These are phyloP conservation scores for Coelastrella sp. DNA, from an alignment of 139 green algal genomes.

Conservation along the genomic window DNA sequence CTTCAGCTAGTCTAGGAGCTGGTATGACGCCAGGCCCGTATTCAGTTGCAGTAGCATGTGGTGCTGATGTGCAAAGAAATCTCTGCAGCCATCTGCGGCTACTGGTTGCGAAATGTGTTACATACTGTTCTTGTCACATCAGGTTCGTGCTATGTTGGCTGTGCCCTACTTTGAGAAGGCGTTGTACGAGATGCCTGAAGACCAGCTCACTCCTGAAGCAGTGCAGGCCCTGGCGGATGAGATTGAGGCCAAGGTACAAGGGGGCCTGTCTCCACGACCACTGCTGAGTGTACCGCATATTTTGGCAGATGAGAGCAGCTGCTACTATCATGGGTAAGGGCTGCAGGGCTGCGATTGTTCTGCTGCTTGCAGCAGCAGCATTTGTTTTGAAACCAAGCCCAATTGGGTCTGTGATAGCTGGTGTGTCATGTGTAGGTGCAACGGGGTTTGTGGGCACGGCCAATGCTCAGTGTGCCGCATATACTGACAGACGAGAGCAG, in stretches of 20 bases:
- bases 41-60: neutral
- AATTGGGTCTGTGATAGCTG: neutral
- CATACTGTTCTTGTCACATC: neutral
- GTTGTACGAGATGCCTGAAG: constrained; percentile 83
- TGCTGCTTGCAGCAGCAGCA: no score
- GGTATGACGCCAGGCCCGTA: neutral
- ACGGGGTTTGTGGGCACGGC: constrained; percentile 59
- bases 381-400: neutral
- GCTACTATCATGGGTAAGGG: constrained; percentile 83
- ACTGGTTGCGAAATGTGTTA: neutral
- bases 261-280: constrained; percentile 59
- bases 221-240: constrained; percentile 76
- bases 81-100: neutral
- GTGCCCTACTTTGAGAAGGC: constrained; percentile 90
- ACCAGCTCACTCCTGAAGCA: constrained; percentile 67
- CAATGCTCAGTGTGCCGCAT: constrained; percentile 80
- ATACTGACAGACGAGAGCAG: constrained; percentile 78
- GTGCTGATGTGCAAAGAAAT: neutral
- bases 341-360: neutral
- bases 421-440: constrained; percentile 30
- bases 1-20: no score
- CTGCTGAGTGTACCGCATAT: constrained; percentile 84
- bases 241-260: constrained; percentile 65
- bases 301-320: constrained; percentile 75
- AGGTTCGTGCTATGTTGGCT: constrained; percentile 78